These are phyloP conservation scores for Trametes cinnabarina DNA, from an alignment of 768 basidiomycete genomes.

Conservation along the genomic window DNA sequence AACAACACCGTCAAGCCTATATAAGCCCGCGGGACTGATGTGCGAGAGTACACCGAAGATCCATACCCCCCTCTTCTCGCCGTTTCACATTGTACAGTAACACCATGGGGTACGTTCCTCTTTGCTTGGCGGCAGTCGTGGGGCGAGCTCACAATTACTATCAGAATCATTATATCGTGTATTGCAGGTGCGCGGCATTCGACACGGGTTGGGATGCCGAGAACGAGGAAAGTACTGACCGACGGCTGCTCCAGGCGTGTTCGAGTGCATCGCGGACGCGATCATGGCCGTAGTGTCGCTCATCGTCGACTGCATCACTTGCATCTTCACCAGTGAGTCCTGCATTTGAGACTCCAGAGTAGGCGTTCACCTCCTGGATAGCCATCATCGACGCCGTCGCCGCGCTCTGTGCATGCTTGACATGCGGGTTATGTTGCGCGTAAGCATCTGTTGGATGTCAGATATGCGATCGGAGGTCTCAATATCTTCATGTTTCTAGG, in stretches of 20 bases:
- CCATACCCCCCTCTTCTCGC: background rate
- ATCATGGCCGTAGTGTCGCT: constrained; percentile 8
- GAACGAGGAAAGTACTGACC: background rate
- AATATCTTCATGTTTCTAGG: background rate
- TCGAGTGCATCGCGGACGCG: constrained; percentile 19
- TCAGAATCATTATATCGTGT: constrained; percentile 21
- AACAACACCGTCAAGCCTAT: background rate
- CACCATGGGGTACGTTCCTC: background rate
- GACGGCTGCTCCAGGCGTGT: constrained; percentile 1
- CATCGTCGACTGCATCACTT: constrained; percentile 15
- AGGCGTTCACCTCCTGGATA: background rate
- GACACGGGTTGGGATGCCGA: background rate
- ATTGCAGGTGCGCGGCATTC: constrained; percentile 2
- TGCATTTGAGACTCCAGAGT: background rate
- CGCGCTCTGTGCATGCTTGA: constrained; percentile 7
- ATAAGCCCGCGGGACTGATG: too few species aligned
- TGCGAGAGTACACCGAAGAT: background rate
- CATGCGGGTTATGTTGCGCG: constrained; percentile 15
- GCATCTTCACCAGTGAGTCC: constrained; percentile 11
- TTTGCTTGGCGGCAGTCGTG: background rate
- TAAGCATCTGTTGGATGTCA: background rate
- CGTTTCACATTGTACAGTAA: background rate
- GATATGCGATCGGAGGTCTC: background rate
- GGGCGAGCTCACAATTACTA: background rate
- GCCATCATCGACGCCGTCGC: constrained; percentile 10